Base-by-base conservation (phyloP, 2,329 filamentous ascomycete species). In the Neodidymelliopsis sp. region DNA sequence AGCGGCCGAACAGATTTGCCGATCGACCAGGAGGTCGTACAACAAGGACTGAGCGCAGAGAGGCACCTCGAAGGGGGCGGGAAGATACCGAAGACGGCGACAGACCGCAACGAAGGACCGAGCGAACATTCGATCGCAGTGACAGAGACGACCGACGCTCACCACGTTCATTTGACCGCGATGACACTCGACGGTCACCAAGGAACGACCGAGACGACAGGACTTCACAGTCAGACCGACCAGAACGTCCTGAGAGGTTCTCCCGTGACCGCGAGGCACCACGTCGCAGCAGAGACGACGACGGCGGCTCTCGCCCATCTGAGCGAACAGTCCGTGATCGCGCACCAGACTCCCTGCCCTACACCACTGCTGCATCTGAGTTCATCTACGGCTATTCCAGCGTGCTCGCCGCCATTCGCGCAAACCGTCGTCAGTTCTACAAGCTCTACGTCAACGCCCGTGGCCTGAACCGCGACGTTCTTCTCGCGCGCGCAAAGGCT, bases 331-430 rank as follows among this genome's bases (percentile, higher is more conserved):
- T 31, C 18, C 37, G 27, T 18, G 48, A 52, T 20, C 38, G 38
- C 25, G 39, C 43, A 9, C 49, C 49, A n/a, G 63, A 68, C 29
- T 59, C 82, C 58, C 79, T 89, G 13, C 84, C 85, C 1, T 87
- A 93, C 67, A 91, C 90, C 0, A 95, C 91, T 0, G 88, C 93
- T 0, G 90, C 90, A 4, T 96, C 92, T 0, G 88, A 96, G 54
- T 97, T 97, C 62, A 78, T 99, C 2, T 97, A 96, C 67, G 94
- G 94, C 5, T 84, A 83, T 33, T 89, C 88, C 2, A 85, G 90
- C 2, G 90, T 97, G 16, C 81, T 88, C 54, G 89, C 92, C 15
- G 92, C 91, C 0, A 77, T 99, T 15, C 84, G 81, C 57, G 82
- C 84, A 33, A 78, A 78, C 9, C 81, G 84, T 24, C 85, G 94